Evolutionary conservation across 2,329 filamentous ascomycete genomes (phyloP).

Genomic region (Periconia sp.): DNA sequence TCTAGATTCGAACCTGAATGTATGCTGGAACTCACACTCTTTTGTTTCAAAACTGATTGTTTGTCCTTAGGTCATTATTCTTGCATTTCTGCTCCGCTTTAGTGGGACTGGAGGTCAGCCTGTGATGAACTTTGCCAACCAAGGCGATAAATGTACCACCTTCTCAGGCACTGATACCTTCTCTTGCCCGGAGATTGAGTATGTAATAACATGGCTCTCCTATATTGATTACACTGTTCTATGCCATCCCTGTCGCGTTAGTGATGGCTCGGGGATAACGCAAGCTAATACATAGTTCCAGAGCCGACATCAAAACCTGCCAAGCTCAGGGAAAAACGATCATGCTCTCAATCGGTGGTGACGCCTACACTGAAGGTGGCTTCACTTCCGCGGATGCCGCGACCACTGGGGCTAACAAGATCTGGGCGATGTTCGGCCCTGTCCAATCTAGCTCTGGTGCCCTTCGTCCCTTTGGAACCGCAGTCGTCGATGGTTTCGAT

Average conservation of each 20-base stretch:
- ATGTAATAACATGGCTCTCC: slow-evolving; percentile 34
- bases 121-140: slow-evolving; percentile 69
- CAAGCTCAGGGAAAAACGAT: slow-evolving; percentile 72
- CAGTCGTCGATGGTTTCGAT: slow-evolving; percentile 76
- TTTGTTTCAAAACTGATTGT: neutral
- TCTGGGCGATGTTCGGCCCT: slow-evolving; percentile 77
- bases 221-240: neutral
- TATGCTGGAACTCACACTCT: slow-evolving; percentile 1
- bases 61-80: slow-evolving; percentile 59
- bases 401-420: slow-evolving; percentile 59
- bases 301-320: slow-evolving; percentile 61
- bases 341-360: slow-evolving; percentile 73
- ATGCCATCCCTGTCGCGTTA: neutral
- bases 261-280: too few species aligned
- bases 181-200: slow-evolving; percentile 70
- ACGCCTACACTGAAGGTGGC: slow-evolving; percentile 72
- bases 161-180: slow-evolving; percentile 65
- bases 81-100: slow-evolving; percentile 68
- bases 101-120: slow-evolving; percentile 57
- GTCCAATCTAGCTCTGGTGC: slow-evolving; percentile 46
- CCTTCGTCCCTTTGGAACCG: slow-evolving; percentile 70
- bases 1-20: slow-evolving; percentile 54
- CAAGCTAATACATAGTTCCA: slow-evolving; percentile 20
- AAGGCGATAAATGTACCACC: slow-evolving; percentile 64
- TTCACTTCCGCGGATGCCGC: slow-evolving; percentile 51